Evolutionary conservation across 768 basidiomycete species (phyloP), one percentile per base, ranked within the genome.

Genomic region (Pleurotus giganteus): DNA sequence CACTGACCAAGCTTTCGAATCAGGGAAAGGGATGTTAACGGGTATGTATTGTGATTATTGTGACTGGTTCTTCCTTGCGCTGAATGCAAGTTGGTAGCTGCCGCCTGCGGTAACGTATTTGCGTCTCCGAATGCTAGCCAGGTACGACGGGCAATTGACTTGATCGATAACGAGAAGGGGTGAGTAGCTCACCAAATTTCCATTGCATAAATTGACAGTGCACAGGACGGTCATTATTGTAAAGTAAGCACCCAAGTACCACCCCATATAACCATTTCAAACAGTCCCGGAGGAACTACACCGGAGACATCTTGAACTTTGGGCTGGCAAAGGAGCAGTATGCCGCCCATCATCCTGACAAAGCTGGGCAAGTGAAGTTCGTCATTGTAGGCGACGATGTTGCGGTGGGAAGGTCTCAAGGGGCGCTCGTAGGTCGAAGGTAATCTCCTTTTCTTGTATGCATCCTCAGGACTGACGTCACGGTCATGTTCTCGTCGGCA

Each of bases 351-450:
- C 79, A 88, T 53, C 85, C 90, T 0, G 78, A 83, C 21, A 84
- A 85, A 62, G 79, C 87, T 1, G 79, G 87, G 49, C 72, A 72
- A 24, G 80, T 91, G 65, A 84, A 80, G 62, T 89, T 94, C 53
- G 75, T 95, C 27, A 80, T 94, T 39, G 91, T 96, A 4, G 92
- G 87, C 4, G 94, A 96, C 65, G 94, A 96, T 64, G 92, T 94
- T 31, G 86, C 91, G 2, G 93, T 96, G 24, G 90, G 89, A 11
- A 81, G 74, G 58, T 82, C 82, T 1, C 89, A 94, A 60, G 91
- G 91, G 24, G 84, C 78, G 57, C 86, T 95, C 47, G 92, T 96
- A 26, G 94, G 94, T 19, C 77, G 93, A 67, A 78, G 91, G 89
- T 83, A 58, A 23, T 6, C 32, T 42, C 4, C 62, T 36, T 1